A percentile compares a stretch with the other conserved stretches of the same genome.
Evolutionary conservation across 2,329 filamentous ascomycete species (phyloP).

Genomic region (Ophiostoma montium): DNA sequence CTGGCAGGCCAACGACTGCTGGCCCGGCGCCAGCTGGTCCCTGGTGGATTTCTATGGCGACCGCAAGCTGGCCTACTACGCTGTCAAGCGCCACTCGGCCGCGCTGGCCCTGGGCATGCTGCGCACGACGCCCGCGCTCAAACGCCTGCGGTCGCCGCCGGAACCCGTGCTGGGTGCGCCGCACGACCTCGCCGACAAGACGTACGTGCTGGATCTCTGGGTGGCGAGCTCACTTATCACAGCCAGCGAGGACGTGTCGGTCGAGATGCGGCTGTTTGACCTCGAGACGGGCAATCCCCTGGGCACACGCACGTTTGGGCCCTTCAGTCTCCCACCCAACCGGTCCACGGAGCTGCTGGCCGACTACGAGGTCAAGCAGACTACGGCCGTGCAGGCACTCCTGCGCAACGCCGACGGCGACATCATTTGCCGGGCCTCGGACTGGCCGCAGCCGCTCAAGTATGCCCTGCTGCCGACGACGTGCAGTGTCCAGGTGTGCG

Average conservation of each 20-base stretch:
- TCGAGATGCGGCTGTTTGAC: no score
- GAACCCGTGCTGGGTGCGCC: slow-evolving; percentile 28
- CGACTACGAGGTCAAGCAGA: no score
- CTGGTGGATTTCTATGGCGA: slow-evolving; percentile 68
- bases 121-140: slow-evolving; percentile 35
- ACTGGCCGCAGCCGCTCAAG: slow-evolving; percentile 62
- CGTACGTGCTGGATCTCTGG: slow-evolving; percentile 16
- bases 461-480: slow-evolving; percentile 48
- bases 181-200: slow-evolving; percentile 36
- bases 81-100: slow-evolving; percentile 65
- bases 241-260: no score
- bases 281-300: no score
- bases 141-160: no score
- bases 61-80: slow-evolving; percentile 66
- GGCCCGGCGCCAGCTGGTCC: slow-evolving; percentile 67
- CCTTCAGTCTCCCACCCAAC: no score
- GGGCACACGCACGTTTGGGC: no score
- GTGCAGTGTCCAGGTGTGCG: slow-evolving; percentile 25
- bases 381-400: no score
- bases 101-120: slow-evolving; percentile 57
- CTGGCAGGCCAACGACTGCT: slow-evolving; percentile 81
- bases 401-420: slow-evolving; percentile 13
- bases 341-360: no score
- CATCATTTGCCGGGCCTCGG: slow-evolving; percentile 48
- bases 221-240: no score